These are phyloP conservation scores for Cynara cardunculus DNA, from an alignment of 129 eudicot genomes.

Conservation along the genomic window DNA sequence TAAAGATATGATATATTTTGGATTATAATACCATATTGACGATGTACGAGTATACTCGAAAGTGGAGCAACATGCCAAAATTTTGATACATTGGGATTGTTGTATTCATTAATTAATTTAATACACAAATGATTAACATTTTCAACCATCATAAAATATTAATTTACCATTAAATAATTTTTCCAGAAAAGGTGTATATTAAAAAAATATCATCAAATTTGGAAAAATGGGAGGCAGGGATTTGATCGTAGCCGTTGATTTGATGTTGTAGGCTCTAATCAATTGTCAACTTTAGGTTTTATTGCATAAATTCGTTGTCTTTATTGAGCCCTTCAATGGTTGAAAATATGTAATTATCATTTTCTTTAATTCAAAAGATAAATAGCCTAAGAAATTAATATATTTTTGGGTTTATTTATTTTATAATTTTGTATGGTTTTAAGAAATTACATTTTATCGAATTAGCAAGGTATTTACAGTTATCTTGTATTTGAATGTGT, in stretches of 20 bases:
- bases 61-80: not conserved
- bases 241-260: not conserved
- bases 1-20: no score
- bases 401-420: no score
- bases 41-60: no score
- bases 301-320: conserved; percentile 17
- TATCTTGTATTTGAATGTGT: no score
- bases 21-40: no score
- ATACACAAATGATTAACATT: not conserved
- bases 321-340: conserved; percentile 33
- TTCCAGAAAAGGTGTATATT: not conserved
- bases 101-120: not conserved
- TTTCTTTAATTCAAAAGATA: not conserved
- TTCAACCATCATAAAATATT: not conserved
- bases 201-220: not conserved
- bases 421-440: no score
- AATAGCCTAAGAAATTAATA: not conserved
- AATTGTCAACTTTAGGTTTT: conserved; percentile 22
- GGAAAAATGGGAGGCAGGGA: not conserved
- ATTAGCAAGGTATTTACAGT: no score
- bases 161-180: not conserved
- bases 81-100: not conserved
- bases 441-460: no score
- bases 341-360: not conserved
- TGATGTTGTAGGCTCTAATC: not conserved